phyloP scores from a whole-genome alignment of 495 filamentous ascomycete genomes.

The Penicillium coffeae region DNA sequence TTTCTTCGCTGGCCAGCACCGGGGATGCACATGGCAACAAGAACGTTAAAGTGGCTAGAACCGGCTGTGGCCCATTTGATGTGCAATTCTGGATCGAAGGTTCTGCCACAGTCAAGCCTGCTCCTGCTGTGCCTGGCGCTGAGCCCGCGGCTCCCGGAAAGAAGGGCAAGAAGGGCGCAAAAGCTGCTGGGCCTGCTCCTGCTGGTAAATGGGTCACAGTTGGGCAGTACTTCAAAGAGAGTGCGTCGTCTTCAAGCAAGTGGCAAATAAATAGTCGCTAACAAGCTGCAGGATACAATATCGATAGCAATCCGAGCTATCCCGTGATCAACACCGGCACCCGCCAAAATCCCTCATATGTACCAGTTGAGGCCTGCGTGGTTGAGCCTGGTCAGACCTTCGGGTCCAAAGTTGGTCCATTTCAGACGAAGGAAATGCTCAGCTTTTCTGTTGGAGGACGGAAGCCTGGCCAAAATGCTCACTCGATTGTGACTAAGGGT shows the following conservation, averaged over 20 bases:
- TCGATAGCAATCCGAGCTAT: constrained; percentile 32
- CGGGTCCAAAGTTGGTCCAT: constrained; percentile 47
- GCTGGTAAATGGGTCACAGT: constrained; percentile 47
- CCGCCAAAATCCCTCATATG: constrained; percentile 52
- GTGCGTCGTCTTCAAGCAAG: constrained; percentile 23
- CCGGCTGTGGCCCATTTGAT: constrained; percentile 41
- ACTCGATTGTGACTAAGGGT: constrained; percentile 58
- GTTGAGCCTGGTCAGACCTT: constrained; percentile 65
- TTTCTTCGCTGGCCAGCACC: constrained; percentile 41
- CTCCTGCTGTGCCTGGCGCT: not conserved
- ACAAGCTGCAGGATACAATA: constrained; percentile 39
- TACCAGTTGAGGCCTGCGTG: constrained; percentile 62
- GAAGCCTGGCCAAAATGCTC: constrained; percentile 59
- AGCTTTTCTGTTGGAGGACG: constrained; percentile 58
- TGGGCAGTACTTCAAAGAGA: constrained; percentile 45
- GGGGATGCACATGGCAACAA: constrained; percentile 30
- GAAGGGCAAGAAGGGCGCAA: constrained; percentile 32
- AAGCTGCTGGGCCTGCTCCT: constrained; percentile 28
- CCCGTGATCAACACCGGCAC: constrained; percentile 73
- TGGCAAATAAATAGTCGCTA: not conserved
- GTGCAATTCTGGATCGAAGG: constrained; percentile 44
- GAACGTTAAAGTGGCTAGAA: constrained; percentile 27
- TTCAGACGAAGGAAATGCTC: constrained; percentile 63
- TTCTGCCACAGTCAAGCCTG: constrained; percentile 14
- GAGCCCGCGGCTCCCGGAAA: constrained; percentile 21